Percentiles rank a stretch among this genome's conserved stretches.
These are phyloP conservation scores for Flagelloscypha sp. DNA, from an alignment of 768 basidiomycete genomes.

Conservation along the genomic window DNA sequence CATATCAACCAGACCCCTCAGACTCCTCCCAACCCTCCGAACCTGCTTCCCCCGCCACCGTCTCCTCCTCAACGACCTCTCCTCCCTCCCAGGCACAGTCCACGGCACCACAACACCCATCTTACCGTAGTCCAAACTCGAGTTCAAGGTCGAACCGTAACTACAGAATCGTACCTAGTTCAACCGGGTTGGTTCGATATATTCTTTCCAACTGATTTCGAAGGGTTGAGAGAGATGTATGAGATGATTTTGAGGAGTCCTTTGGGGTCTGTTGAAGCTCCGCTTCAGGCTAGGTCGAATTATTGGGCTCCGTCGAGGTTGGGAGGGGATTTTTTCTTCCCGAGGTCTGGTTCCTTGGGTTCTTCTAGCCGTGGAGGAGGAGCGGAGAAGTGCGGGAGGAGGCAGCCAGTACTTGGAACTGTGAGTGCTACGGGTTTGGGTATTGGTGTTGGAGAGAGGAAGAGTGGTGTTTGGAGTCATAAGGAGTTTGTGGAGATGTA, in stretches of 20 bases:
- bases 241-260: constrained; percentile 70
- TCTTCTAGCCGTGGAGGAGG: constrained; percentile 56
- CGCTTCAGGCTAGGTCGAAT: constrained; percentile 30
- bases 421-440: constrained; percentile 64
- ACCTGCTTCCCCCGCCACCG: constrained; percentile 85
- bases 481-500: constrained; percentile 84
- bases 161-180: constrained; percentile 85
- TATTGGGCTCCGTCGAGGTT: constrained; percentile 43
- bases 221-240: constrained; percentile 81
- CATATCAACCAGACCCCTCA: constrained; percentile 84
- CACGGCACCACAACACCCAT: constrained; percentile 69
- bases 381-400: constrained; percentile 42
- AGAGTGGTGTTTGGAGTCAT: constrained; percentile 80
- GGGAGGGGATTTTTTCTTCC: constrained; percentile 64
- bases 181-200: constrained; percentile 97
- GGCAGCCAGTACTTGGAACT: constrained; percentile 63
- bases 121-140: constrained; percentile 98
- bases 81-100: constrained; percentile 77
- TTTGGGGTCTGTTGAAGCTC: constrained; percentile 18
- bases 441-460: constrained; percentile 76
- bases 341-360: too few relatives aligned
- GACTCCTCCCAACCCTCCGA: constrained; percentile 76
- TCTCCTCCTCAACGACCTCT: constrained; percentile 89
- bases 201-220: constrained; percentile 94
- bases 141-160: constrained; percentile 74